These are phyloP conservation scores for Paecilomyces sp. DNA, from an alignment of 2,329 filamentous ascomycete genomes.

Conservation along the genomic window DNA sequence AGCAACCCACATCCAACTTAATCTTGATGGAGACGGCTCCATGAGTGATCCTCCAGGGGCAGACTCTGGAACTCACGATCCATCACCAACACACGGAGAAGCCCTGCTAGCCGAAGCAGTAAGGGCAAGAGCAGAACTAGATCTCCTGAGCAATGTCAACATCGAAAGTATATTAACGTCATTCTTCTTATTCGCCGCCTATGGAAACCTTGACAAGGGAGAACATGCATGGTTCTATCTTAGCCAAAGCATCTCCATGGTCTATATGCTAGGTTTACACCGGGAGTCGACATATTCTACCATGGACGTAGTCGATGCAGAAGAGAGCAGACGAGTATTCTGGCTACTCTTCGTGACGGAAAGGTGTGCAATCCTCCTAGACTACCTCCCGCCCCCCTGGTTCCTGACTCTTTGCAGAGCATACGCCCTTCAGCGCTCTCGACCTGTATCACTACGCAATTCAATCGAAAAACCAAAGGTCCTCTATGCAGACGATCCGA, in stretches of 20 bases:
- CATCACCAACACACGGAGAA: slow-evolving; percentile 56
- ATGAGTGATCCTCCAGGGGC: slow-evolving; percentile 15
- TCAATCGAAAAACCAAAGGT: slow-evolving; percentile 58
- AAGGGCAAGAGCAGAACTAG: slow-evolving; percentile 32
- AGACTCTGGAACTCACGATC: slow-evolving; percentile 43
- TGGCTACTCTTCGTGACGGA: slow-evolving; percentile 69
- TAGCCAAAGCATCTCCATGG: slow-evolving; percentile 66
- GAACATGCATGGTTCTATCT: slow-evolving; percentile 74
- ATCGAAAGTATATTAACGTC: slow-evolving; percentile 54
- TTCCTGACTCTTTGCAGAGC: slow-evolving; percentile 39
- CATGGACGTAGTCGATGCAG: slow-evolving; percentile 46
- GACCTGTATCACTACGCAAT: slow-evolving; percentile 63
- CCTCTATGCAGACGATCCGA: slow-evolving; percentile 49
- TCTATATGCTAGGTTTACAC: slow-evolving; percentile 35
- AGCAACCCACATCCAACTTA: slow-evolving; percentile 39
- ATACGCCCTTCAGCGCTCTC: slow-evolving; percentile 63
- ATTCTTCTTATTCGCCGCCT: slow-evolving; percentile 69
- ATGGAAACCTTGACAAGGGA: slow-evolving; percentile 65
- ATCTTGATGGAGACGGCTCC: slow-evolving; percentile 24
- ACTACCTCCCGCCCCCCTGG: not conserved
- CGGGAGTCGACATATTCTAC: slow-evolving; percentile 45
- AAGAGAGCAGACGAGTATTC: slow-evolving; percentile 59
- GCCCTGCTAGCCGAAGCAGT: slow-evolving; percentile 60
- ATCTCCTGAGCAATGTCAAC: slow-evolving; percentile 34
- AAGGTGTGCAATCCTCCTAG: slow-evolving; percentile 41